phyloP scores from a whole-genome alignment of 2,329 filamentous ascomycete genomes.

The Emericellopsis cladophorae region DNA sequence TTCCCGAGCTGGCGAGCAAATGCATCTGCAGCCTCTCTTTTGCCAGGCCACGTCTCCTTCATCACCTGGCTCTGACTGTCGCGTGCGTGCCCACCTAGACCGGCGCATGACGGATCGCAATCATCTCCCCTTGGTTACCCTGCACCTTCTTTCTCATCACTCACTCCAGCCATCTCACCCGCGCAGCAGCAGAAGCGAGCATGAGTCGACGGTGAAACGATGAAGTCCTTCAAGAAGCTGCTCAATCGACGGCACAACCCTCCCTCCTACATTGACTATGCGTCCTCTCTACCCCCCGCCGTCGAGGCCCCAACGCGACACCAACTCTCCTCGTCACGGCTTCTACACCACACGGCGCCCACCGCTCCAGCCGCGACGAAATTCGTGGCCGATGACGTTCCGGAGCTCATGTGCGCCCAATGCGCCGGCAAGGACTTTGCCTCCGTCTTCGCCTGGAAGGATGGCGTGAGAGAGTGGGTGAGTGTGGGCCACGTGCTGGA shows the following conservation, averaged over 20 bases:
- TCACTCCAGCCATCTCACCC: no score
- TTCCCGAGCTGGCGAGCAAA: no score
- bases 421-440: conserved; percentile 23
- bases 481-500: conserved; percentile 15
- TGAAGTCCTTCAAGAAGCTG: no score
- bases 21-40: no score
- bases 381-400: conserved; percentile 1
- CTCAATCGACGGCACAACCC: background rate
- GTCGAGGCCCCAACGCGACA: conserved; percentile 8
- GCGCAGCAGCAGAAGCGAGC: no score
- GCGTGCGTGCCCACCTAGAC: no score
- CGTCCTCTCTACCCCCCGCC: background rate
- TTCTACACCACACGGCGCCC: background rate
- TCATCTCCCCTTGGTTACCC: no score
- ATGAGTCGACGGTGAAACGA: no score
- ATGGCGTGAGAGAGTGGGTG: conserved; percentile 22
- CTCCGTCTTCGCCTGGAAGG: conserved; percentile 19
- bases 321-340: conserved; percentile 14
- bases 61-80: no score
- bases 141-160: no score
- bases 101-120: no score
- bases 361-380: background rate
- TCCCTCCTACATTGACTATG: background rate
- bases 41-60: no score
- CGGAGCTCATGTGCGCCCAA: conserved; percentile 10